phyloP scores from a whole-genome alignment of 2,329 filamentous ascomycete genomes.

The Arachnopeziza araneosa region DNA sequence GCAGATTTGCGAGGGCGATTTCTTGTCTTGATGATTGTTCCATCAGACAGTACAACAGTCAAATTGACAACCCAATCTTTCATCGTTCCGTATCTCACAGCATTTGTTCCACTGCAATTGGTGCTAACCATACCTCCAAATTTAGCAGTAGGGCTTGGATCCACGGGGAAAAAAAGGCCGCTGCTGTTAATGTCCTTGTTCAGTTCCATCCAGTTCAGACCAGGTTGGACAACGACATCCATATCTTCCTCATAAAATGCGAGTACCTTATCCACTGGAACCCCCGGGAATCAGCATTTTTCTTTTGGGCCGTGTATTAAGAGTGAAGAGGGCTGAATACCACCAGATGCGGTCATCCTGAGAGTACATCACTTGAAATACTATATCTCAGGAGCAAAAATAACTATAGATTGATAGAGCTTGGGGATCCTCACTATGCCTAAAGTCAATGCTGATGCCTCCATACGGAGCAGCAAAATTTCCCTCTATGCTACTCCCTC shows the following conservation, averaged over 20 bases:
- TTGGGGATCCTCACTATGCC: too few species aligned
- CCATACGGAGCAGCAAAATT: slow-evolving; percentile 84
- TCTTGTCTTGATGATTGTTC: slow-evolving; percentile 71
- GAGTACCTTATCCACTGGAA: slow-evolving; percentile 79
- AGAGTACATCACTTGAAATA: too few species aligned
- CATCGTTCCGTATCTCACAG: slow-evolving; percentile 78
- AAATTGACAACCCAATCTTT: slow-evolving; percentile 82
- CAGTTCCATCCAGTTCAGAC: slow-evolving; percentile 80
- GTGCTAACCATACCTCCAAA: slow-evolving; percentile 81
- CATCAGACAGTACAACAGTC: slow-evolving; percentile 74
- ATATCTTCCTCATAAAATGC: slow-evolving; percentile 79
- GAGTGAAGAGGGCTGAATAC: too few species aligned
- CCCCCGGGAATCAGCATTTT: too few species aligned
- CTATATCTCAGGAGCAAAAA: too few species aligned
- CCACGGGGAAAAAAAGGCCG: slow-evolving; percentile 83
- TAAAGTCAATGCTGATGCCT: slow-evolving; percentile 83
- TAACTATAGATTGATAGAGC: too few species aligned
- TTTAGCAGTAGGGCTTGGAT: slow-evolving; percentile 64
- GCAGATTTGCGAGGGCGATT: slow-evolving; percentile 70
- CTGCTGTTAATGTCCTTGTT: slow-evolving; percentile 64
- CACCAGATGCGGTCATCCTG: too few species aligned
- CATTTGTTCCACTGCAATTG: slow-evolving; percentile 72
- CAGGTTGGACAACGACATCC: slow-evolving; percentile 87
- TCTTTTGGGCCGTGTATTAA: too few species aligned
- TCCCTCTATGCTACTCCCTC: slow-evolving; percentile 79